Percentiles rank a stretch among this genome's conserved stretches.
Conservation (phyloP, 345 rosid genomes). For the Linum trigynum region DNA sequence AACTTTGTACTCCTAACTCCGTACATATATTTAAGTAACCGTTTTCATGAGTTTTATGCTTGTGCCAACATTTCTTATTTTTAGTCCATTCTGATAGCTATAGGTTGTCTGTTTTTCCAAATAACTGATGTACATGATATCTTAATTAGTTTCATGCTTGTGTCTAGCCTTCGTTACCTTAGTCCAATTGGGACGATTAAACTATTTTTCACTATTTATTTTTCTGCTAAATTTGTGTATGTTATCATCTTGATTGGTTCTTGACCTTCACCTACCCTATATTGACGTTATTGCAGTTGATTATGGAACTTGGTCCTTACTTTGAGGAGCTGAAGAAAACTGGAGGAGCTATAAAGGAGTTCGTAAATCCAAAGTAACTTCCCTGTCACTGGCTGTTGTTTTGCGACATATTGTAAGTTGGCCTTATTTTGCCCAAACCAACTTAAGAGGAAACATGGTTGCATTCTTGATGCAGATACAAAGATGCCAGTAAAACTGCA, state of each 20-base stretch:
- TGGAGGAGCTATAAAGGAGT: conserved; percentile 91
- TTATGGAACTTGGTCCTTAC: conserved; percentile 74
- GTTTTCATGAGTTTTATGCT: no score
- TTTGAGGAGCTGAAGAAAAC: conserved; percentile 80
- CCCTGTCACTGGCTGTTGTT: conserved; percentile 13
- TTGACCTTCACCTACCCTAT: no score
- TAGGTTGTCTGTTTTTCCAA: no score
- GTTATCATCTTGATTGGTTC: no score
- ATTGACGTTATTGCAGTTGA: conserved; percentile 42
- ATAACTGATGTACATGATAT: no score
- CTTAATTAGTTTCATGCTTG: not conserved
- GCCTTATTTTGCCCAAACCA: not conserved
- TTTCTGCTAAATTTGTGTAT: not conserved
- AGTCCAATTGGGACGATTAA: not conserved
- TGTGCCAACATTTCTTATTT: no score
- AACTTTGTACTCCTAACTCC: no score
- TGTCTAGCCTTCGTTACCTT: no score
- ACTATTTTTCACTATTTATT: not conserved
- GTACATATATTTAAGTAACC: no score
- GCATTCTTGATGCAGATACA: conserved; percentile 48
- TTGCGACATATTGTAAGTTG: not conserved
- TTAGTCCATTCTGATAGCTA: no score
- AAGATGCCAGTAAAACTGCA: conserved; percentile 79
- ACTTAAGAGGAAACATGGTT: not conserved
- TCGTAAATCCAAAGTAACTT: conserved; percentile 90